Conservation (phyloP, 768 basidiomycete genomes). For the Harrya chromipes region DNA sequence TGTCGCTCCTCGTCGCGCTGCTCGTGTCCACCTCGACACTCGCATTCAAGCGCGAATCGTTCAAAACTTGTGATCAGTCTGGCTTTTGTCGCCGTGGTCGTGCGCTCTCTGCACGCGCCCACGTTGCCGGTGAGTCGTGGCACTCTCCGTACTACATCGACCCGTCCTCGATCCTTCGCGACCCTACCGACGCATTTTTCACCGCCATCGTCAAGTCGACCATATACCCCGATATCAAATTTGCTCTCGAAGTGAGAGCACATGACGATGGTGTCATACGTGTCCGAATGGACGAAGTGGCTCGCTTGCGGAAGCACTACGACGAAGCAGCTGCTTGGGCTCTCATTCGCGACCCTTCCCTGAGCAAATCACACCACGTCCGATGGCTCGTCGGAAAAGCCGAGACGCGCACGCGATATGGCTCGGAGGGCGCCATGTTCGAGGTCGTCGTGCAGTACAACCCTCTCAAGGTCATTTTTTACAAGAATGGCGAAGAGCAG, state of each 20-base stretch:
- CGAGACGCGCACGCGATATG: conserved; percentile 63
- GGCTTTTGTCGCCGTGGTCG: conserved; percentile 94
- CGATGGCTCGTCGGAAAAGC: conserved; percentile 66
- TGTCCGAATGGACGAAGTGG: conserved; percentile 89
- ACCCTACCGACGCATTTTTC: conserved; percentile 56
- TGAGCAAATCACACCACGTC: conserved; percentile 47
- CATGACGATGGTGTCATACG: conserved; percentile 87
- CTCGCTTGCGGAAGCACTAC: conserved; percentile 77
- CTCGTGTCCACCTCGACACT: conserved; percentile 33
- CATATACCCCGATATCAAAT: conserved; percentile 82
- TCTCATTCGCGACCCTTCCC: conserved; percentile 64
- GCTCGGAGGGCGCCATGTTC: conserved; percentile 54
- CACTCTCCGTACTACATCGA: conserved; percentile 84
- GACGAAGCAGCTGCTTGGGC: conserved; percentile 93
- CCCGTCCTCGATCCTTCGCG: conserved; percentile 47
- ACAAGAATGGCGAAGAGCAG: conserved; percentile 74
- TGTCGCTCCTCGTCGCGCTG: conserved; percentile 32
- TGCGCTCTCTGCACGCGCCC: conserved; percentile 73
- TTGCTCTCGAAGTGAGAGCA: conserved; percentile 77
- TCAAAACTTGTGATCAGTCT: conserved; percentile 92
- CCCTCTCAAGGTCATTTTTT: conserved; percentile 73
- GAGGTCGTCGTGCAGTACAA: conserved; percentile 69
- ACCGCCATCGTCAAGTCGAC: conserved; percentile 74
- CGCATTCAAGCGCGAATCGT: conserved; percentile 79
- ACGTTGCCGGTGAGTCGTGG: conserved; percentile 58